Evolutionary conservation across 495 filamentous ascomycete genomes (phyloP), one percentile per base, ranked within the genome.

Genomic region (Rusavskia elegans): DNA sequence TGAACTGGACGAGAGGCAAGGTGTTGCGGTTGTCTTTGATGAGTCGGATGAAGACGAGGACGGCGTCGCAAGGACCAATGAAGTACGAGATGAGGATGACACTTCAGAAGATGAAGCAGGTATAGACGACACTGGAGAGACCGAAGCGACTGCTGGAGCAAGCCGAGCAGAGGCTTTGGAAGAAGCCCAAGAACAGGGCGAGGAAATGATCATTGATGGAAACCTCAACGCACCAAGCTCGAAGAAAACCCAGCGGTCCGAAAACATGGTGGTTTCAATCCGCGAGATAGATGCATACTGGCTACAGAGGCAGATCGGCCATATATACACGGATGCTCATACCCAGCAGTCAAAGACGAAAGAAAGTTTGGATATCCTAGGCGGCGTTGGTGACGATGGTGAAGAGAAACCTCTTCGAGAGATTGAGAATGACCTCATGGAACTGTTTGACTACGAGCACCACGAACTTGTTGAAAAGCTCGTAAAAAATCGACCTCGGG

Each of bases 361-460:
- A 42, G 72, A 84, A 55, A 88, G 85, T 0, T 72, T 97, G 19
- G 78, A 84, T 30, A 89, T 92, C 39, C 72, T 99, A 19, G 80
- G 80, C 30, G 86, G 82, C 5, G 71, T 78, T 27, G 72, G 80
- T 1, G 89, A 93, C 32, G 84, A 93, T 57, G 84, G 82, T 11
- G 82, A 88, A 51, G 85, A 89, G 57, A 85, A 81, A 59, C 75
- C 84, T 11, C 69, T 95, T 20, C 82, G 89, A 56, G 90, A 99
- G 56, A 87, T 95, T 55, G 92, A 99, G 63, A 99, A 99, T 62
- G 93, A 97, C 49, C 70, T 99, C 48, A 96, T 96, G 83, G 93
- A 96, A 60, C 78, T 97, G 0, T 95, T 99, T 55, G 89, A 97
- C 59, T 99, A 93, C 59, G 92, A 97, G 60, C 83, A 95, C 61